Percentiles rank a stretch among this genome's conserved stretches.
Evolutionary conservation across 1,284 basidiomycete genomes (phyloP).

Genomic region (Dichomitus squalens): DNA sequence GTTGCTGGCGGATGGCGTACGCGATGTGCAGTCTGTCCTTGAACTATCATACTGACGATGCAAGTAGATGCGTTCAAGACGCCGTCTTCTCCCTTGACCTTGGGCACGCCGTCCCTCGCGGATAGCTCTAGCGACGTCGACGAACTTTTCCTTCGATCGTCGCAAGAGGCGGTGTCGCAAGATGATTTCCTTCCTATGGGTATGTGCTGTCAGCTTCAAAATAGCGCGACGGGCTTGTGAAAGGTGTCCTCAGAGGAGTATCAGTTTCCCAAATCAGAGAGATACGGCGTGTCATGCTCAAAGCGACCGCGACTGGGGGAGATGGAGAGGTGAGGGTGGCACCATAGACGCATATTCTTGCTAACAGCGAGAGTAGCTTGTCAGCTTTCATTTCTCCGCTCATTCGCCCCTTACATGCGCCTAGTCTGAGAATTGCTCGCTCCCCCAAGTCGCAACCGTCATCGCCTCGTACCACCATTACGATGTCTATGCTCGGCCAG

Average conservation of each 20-base stretch:
- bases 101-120: conserved; percentile 36
- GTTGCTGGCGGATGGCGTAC: conserved; percentile 62
- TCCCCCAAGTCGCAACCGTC: conserved; percentile 33
- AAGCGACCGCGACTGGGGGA: conserved; percentile 27
- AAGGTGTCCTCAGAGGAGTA: conserved; percentile 35
- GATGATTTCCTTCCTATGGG: conserved; percentile 42
- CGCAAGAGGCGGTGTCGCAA: conserved; percentile 29
- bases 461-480: conserved; percentile 34
- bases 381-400: conserved; percentile 39
- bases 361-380: conserved; percentile 25
- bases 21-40: not conserved
- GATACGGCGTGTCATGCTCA: conserved; percentile 20
- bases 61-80: conserved; percentile 17
- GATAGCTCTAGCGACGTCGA: conserved; percentile 41
- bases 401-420: conserved; percentile 19
- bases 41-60: not conserved
- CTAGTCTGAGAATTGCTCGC: conserved; percentile 28
- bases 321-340: conserved; percentile 21
- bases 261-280: conserved; percentile 31
- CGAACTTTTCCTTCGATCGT: conserved; percentile 47
- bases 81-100: conserved; percentile 26
- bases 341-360: not conserved
- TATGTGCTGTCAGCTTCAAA: conserved; percentile 17
- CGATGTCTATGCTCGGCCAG: conserved; percentile 43
- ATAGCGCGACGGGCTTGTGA: not conserved